These are phyloP conservation scores for Aspergillus floridensis DNA, from an alignment of 2,329 filamentous ascomycete genomes.

Conservation along the genomic window DNA sequence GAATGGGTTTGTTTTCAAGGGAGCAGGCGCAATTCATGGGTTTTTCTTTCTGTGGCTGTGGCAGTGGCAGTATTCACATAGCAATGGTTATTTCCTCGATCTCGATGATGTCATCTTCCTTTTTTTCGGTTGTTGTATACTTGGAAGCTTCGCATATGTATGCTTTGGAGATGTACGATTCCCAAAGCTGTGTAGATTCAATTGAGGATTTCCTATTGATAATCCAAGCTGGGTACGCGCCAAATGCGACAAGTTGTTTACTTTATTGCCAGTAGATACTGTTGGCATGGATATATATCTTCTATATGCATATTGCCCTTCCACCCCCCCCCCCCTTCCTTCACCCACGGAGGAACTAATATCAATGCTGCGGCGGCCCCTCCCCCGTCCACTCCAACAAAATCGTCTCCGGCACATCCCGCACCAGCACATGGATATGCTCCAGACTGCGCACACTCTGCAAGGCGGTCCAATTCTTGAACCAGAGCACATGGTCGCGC, in stretches of 20 bases:
- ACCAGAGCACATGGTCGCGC: slow-evolving; percentile 57
- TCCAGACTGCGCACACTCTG: slow-evolving; percentile 60
- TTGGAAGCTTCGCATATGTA: slow-evolving; percentile 2
- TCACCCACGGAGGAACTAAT: too few relatives aligned
- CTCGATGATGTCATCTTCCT: background rate
- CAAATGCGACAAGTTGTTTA: background rate
- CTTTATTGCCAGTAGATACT: too few relatives aligned
- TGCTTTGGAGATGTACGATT: slow-evolving; percentile 15
- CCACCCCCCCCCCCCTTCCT: too few relatives aligned
- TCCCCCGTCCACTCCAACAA: slow-evolving; percentile 47
- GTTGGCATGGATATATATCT: too few relatives aligned
- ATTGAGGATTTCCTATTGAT: background rate
- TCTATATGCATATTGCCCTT: too few relatives aligned
- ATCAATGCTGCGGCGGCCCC: background rate
- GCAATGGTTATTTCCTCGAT: background rate
- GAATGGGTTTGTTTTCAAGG: slow-evolving; percentile 6
- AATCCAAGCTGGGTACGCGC: background rate
- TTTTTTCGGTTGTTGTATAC: slow-evolving; percentile 7
- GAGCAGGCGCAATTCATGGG: slow-evolving; percentile 14
- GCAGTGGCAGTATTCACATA: background rate
- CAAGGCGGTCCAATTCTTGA: slow-evolving; percentile 62
- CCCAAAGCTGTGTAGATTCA: slow-evolving; percentile 16
- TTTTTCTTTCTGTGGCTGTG: background rate
- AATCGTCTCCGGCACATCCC: slow-evolving; percentile 46
- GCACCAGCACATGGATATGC: slow-evolving; percentile 56